These are phyloP conservation scores for Podospora fimiseda DNA, from an alignment of 495 filamentous ascomycete genomes.

Conservation along the genomic window DNA sequence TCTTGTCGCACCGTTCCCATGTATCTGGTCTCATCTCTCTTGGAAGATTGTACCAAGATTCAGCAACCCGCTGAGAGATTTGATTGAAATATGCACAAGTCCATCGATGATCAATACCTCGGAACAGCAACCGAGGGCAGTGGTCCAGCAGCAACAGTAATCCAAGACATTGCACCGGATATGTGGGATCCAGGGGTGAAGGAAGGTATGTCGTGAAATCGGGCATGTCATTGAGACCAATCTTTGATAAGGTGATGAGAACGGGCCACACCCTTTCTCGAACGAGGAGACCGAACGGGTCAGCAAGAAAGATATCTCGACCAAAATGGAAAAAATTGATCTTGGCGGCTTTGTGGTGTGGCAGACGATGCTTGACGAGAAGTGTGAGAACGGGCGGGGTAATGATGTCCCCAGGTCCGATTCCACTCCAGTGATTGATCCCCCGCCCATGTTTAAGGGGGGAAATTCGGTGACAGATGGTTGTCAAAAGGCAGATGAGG, in stretches of 20 bases:
- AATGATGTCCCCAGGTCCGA: too few relatives aligned
- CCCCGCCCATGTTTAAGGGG: too few relatives aligned
- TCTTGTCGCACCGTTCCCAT: slow-evolving; percentile 12
- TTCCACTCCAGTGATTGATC: too few relatives aligned
- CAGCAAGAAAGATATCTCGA: slow-evolving; percentile 11
- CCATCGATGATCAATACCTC: slow-evolving; percentile 19
- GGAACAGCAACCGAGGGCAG: slow-evolving; percentile 12
- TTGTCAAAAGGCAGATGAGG: too few relatives aligned
- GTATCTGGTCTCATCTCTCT: slow-evolving; percentile 7
- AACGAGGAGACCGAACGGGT: slow-evolving; percentile 1
- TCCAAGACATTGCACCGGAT: slow-evolving; percentile 17
- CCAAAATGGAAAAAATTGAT: slow-evolving; percentile 15
- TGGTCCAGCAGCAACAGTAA: slow-evolving; percentile 21
- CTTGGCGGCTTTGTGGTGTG: slow-evolving; percentile 2
- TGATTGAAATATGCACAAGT: slow-evolving; percentile 17
- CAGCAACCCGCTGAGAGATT: slow-evolving; percentile 12
- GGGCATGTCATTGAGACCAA: slow-evolving; percentile 12
- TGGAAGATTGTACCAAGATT: slow-evolving; percentile 9
- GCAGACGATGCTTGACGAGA: slow-evolving; percentile 7
- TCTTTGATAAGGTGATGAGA: slow-evolving; percentile 11
- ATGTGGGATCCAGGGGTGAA: slow-evolving; percentile 9
- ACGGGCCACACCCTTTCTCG: slow-evolving; percentile 5
- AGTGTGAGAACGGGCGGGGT: slow-evolving; percentile 10
- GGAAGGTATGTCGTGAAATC: slow-evolving; percentile 15
- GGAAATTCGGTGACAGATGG: too few relatives aligned